Base-by-base conservation (phyloP, 371 early-diverging fungal species). In the Mucor lusitanicus region DNA sequence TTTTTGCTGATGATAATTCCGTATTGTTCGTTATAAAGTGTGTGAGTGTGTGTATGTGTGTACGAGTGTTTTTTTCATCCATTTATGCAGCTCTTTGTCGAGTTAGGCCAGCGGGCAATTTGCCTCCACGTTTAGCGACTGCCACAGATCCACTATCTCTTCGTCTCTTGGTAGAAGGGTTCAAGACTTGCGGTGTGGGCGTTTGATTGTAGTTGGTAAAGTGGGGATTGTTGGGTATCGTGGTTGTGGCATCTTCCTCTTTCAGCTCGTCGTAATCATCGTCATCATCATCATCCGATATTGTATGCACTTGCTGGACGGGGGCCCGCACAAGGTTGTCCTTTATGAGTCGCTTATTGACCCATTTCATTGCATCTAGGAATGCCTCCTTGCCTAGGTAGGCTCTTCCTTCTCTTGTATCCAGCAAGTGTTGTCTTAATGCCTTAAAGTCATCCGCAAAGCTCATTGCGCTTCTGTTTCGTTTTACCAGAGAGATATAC, bases 61-160 rank as follows among this genome's bases (percentile, higher is more conserved):
- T 19, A 44, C 19, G 11, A 9, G 33, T 33, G 19, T 3, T 21
- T 19, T 21, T 3, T 19, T 1, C 0, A 8, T 46, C 19, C 15
- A 5, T 5, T 46, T 46, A 46, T 7, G 11, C 1, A 21, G 21
- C 46, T 19, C 46, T 46, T 33, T 19, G 25, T 32, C 30, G 7
- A 7, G 32, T 17, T 9, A 35, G 0, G 21, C 62, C 62, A 13
- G 15, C 3, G 35, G 50, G 21, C 15, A 61, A 15, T 23, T 48
- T 61, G 11, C 63, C 37, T 6, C 63, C 63, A 37, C 63, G 48
- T 53, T 53, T n/a, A 3, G 63, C 63, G 0, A 50, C 50, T 33
- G 19, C 46, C 11, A 35, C 28, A 17, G 21, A 35, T 12, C 23
- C 25, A 27, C 13, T 39, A 2, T 53, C 30, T 15, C 54, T 23